Percentiles rank a stretch among this genome's conserved stretches.
phyloP scores from a whole-genome alignment of 306 rosid species.

The Casuarina equisetifolia region DNA sequence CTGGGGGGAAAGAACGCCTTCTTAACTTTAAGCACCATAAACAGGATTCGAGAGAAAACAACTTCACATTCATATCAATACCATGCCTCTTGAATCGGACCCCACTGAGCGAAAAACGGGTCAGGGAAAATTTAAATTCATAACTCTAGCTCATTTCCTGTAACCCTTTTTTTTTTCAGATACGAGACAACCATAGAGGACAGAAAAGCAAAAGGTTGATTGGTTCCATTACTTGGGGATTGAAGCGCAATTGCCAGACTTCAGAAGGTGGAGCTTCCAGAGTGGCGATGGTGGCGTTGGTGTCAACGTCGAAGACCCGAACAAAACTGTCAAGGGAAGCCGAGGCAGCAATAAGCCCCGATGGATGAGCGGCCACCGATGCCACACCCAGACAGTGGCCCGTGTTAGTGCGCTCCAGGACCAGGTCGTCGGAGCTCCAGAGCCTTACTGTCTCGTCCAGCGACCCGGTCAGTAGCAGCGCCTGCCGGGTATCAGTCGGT shows the following conservation, averaged over 20 bases:
- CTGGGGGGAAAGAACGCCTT: no score
- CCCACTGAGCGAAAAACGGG: neutral
- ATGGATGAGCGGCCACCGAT: slow-evolving; percentile 91
- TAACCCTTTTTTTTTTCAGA: neutral
- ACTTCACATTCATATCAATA: no score
- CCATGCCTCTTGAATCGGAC: no score
- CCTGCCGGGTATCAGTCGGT: slow-evolving; percentile 64
- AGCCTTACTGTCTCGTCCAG: slow-evolving; percentile 92
- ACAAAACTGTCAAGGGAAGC: slow-evolving; percentile 96
- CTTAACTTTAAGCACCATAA: no score
- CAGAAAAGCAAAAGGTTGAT: neutral
- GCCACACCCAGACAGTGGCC: slow-evolving; percentile 98
- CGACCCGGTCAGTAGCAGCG: slow-evolving; percentile 84
- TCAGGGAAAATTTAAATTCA: neutral
- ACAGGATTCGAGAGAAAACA: no score
- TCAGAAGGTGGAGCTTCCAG: slow-evolving; percentile 98
- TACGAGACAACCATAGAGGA: neutral
- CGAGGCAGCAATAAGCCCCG: slow-evolving; percentile 82
- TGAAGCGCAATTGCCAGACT: slow-evolving; percentile 96
- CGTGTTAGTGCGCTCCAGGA: slow-evolving; percentile 67
- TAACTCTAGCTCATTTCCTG: neutral
- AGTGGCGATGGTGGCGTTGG: slow-evolving; percentile 82
- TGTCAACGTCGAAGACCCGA: slow-evolving; percentile 82
- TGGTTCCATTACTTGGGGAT: slow-evolving; percentile 59
- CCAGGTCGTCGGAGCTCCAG: slow-evolving; percentile 85